Percentiles rank a stretch among this genome's conserved stretches.
These are phyloP conservation scores for Cercospora canescens DNA, from an alignment of 2,329 filamentous ascomycete genomes.

Conservation along the genomic window DNA sequence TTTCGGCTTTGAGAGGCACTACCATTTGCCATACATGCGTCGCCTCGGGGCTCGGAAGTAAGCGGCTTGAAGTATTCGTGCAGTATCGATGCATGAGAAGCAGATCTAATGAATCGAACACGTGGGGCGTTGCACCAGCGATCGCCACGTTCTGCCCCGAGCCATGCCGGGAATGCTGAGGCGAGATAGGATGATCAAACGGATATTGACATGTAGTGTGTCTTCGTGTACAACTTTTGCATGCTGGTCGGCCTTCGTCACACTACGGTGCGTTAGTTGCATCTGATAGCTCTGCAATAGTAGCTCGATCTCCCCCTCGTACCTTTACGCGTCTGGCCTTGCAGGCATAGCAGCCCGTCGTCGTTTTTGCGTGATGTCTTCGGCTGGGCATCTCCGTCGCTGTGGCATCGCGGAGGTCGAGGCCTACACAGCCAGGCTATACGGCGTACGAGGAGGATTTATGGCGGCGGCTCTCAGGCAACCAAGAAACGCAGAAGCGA, in stretches of 20 bases:
- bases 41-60: conserved; percentile 23
- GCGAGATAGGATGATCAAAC: not conserved
- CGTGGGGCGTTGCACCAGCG: not conserved
- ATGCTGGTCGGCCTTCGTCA: conserved; percentile 30
- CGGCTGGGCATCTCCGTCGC: conserved; percentile 28
- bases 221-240: conserved; percentile 29
- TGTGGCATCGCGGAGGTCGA: conserved; percentile 1
- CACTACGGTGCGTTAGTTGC: conserved; percentile 22
- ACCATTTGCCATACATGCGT: conserved; percentile 28
- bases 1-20: conserved; percentile 4
- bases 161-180: not conserved
- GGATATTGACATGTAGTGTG: conserved; percentile 26
- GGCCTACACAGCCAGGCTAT: not conserved
- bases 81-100: conserved; percentile 32
- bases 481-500: not conserved
- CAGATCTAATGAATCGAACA: conserved; percentile 31
- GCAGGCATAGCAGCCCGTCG: conserved; percentile 29
- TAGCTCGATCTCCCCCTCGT: not conserved
- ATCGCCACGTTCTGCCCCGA: not conserved
- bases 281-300: not conserved
- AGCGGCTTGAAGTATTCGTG: conserved; percentile 25
- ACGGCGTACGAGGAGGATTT: conserved; percentile 17
- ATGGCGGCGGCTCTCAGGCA: not conserved
- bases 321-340: conserved; percentile 35
- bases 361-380: conserved; percentile 32